These are phyloP conservation scores for Phytophthora uliginosa DNA, from an alignment of 352 stramenopile genomes.

Conservation along the genomic window DNA sequence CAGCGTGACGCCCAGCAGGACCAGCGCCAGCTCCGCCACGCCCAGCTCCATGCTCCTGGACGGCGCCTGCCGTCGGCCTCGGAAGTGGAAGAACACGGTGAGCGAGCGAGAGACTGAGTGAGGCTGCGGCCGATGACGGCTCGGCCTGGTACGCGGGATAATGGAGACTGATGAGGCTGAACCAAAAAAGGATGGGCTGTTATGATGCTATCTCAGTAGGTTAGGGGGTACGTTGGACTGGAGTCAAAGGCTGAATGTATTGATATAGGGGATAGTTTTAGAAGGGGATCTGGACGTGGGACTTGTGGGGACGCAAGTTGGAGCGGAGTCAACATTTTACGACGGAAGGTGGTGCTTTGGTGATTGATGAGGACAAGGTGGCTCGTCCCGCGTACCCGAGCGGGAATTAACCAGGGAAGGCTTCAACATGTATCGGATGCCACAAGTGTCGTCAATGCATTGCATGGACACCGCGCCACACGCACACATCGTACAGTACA, in stretches of 20 bases:
- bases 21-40: conserved; percentile 51
- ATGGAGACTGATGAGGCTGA: conserved; percentile 24
- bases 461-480: conserved; percentile 6
- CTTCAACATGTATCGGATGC: conserved; percentile 11
- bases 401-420: background rate
- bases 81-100: conserved; percentile 36
- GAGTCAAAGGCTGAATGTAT: too few species aligned
- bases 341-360: background rate
- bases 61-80: conserved; percentile 32
- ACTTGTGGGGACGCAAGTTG: background rate
- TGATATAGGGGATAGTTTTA: too few species aligned
- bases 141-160: conserved; percentile 18
- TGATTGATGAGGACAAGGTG: background rate
- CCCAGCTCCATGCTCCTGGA: conserved; percentile 50
- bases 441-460: conserved; percentile 17
- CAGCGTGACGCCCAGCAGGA: conserved; percentile 47
- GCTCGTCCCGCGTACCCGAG: background rate
- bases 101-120: background rate
- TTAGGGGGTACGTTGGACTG: too few species aligned
- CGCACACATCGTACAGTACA: background rate
- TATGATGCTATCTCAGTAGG: background rate
- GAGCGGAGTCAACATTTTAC: background rate
- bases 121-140: background rate
- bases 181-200: background rate
- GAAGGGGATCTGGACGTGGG: background rate